phyloP scores from a whole-genome alignment of 1,139 yeast genomes.

The Lodderomyces metapsilosis region DNA sequence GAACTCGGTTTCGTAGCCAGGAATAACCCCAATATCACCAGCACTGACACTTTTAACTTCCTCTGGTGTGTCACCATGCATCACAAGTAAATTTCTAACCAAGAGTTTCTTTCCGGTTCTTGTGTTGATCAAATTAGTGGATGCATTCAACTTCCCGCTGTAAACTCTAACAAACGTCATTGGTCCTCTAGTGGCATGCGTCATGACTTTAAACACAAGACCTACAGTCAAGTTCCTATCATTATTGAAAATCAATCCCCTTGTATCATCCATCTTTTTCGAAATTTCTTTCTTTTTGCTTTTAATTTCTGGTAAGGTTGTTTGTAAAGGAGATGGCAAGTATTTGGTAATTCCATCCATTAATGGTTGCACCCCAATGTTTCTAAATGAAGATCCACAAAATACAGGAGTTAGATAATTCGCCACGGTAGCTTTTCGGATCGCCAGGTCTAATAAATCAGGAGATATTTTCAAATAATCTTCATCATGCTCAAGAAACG shows the following conservation, averaged over 20 bases:
- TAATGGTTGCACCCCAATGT: constrained; percentile 93
- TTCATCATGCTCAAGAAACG: constrained; percentile 68
- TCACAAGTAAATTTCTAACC: constrained; percentile 65
- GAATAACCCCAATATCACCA: constrained; percentile 90
- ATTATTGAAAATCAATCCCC: constrained; percentile 54
- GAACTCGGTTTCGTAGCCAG: constrained; percentile 68
- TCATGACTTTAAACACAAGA: constrained; percentile 85
- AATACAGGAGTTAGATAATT: constrained; percentile 71
- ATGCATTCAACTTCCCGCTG: constrained; percentile 68
- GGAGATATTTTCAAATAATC: constrained; percentile 67
- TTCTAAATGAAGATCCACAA: constrained; percentile 90
- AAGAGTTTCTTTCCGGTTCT: constrained; percentile 66
- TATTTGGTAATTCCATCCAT: constrained; percentile 77
- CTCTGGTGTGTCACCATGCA: constrained; percentile 87
- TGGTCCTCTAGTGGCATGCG: constrained; percentile 79
- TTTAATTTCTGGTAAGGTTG: constrained; percentile 52
- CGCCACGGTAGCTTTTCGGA: constrained; percentile 60
- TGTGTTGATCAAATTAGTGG: constrained; percentile 64
- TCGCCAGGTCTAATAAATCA: constrained; percentile 49
- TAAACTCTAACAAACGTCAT: constrained; percentile 88
- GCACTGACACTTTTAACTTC: constrained; percentile 60
- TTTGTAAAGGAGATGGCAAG: constrained; percentile 80
- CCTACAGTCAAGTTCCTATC: constrained; percentile 68
- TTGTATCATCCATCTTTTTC: constrained; percentile 38
- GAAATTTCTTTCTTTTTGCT: constrained; percentile 16